phyloP scores from a whole-genome alignment of 495 filamentous ascomycete species.

The Hyaloscypha finlandica region DNA sequence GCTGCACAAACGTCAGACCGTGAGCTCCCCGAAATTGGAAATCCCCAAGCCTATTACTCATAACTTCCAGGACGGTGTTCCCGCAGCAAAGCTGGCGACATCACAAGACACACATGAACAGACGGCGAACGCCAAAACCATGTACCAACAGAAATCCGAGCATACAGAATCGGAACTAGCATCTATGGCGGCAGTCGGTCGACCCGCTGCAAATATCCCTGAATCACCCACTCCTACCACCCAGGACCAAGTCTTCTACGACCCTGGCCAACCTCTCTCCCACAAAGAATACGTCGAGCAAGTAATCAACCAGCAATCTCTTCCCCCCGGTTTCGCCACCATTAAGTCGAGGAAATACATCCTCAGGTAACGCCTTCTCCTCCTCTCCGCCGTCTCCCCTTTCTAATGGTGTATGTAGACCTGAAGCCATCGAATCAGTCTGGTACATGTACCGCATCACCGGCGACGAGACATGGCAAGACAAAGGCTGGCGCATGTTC shows the following conservation, averaged over 20 bases:
- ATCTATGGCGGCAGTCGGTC: constrained; percentile 10
- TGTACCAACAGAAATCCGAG: constrained; percentile 2
- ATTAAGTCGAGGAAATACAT: constrained; percentile 69
- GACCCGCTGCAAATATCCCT: background rate
- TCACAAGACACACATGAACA: background rate
- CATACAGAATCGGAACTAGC: constrained; percentile 19
- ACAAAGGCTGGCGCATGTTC: constrained; percentile 92
- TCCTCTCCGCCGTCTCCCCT: constrained; percentile 8
- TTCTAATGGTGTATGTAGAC: constrained; percentile 55
- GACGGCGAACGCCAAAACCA: background rate
- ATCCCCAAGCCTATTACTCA: constrained; percentile 9
- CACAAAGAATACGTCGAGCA: constrained; percentile 66
- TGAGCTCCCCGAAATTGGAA: constrained; percentile 11
- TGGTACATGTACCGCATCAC: constrained; percentile 96
- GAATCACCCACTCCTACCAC: background rate
- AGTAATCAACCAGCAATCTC: constrained; percentile 58
- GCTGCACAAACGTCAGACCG: constrained; percentile 21
- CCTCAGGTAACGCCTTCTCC: constrained; percentile 57
- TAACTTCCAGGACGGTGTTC: constrained; percentile 13
- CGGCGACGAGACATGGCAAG: constrained; percentile 76
- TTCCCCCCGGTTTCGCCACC: constrained; percentile 66
- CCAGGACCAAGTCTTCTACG: constrained; percentile 4
- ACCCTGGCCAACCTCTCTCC: constrained; percentile 44
- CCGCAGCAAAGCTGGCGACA: background rate
- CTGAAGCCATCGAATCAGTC: constrained; percentile 92